Conservation (phyloP, 768 basidiomycete species). For the Pisolithus tinctorius region DNA sequence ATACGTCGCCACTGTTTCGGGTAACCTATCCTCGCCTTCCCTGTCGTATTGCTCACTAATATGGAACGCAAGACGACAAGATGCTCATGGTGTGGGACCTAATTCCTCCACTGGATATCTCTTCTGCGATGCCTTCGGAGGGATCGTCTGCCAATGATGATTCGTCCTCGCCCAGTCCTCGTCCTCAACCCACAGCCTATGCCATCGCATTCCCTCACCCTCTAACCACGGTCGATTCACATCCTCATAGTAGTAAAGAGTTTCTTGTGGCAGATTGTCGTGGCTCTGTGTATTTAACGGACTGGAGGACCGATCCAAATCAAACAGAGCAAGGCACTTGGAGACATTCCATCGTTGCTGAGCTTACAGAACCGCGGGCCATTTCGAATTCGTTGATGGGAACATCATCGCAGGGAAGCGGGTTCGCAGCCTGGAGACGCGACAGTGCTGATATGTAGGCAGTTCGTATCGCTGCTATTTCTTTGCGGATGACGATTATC, state of each 20-base stretch:
- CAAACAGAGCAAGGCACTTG: slow-evolving; percentile 44
- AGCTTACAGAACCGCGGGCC: slow-evolving; percentile 65
- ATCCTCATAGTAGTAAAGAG: slow-evolving; percentile 69
- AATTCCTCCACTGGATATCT: slow-evolving; percentile 45
- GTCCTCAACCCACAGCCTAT: slow-evolving; percentile 72
- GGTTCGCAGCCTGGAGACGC: slow-evolving; percentile 63
- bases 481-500: background rate
- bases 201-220: slow-evolving; percentile 68
- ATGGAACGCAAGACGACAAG: slow-evolving; percentile 53
- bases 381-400: slow-evolving; percentile 49
- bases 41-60: slow-evolving; percentile 4
- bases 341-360: slow-evolving; percentile 59
- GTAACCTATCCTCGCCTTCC: slow-evolving; percentile 27
- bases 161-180: slow-evolving; percentile 28
- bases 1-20: slow-evolving; percentile 78
- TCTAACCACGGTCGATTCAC: slow-evolving; percentile 61
- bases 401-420: slow-evolving; percentile 39
- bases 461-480: background rate
- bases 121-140: slow-evolving; percentile 31
- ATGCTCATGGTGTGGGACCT: slow-evolving; percentile 87
- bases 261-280: slow-evolving; percentile 71
- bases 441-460: slow-evolving; percentile 69
- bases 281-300: slow-evolving; percentile 71
- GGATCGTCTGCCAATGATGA: slow-evolving; percentile 21
- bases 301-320: slow-evolving; percentile 73